These are phyloP conservation scores for Oldenlandia corymbosa DNA, from an alignment of 257 asterid genomes.

Conservation along the genomic window DNA sequence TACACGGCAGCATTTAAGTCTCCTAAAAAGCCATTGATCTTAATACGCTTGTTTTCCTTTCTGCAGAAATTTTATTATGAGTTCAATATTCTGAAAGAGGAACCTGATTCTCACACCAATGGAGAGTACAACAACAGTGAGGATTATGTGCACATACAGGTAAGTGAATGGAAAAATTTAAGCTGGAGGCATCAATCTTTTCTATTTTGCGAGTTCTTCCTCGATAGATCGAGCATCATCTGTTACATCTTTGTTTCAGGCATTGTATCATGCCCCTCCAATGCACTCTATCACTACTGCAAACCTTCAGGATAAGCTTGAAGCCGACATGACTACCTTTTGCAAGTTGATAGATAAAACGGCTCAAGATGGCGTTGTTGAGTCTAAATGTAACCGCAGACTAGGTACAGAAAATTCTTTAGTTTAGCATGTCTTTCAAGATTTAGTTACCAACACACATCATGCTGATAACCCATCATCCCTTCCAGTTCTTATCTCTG, in stretches of 20 bases:
- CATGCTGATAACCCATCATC: constrained; percentile 9
- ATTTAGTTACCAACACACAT: constrained; percentile 4
- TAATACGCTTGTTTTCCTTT: constrained; percentile 3
- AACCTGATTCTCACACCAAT: constrained; percentile 33
- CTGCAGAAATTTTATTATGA: constrained; percentile 53
- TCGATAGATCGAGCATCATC: background rate
- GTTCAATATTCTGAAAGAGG: constrained; percentile 81
- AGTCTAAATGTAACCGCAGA: constrained; percentile 65
- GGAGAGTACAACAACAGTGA: constrained; percentile 22
- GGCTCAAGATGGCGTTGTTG: constrained; percentile 77
- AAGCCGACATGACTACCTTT: constrained; percentile 49
- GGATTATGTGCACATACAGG: constrained; percentile 83
- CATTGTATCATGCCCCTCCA: constrained; percentile 83
- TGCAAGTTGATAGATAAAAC: constrained; percentile 80
- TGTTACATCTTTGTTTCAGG: constrained; percentile 39
- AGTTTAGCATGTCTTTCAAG: background rate
- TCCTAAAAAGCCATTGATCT: background rate
- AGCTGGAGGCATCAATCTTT: no score
- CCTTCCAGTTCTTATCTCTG: constrained; percentile 6
- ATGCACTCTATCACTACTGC: constrained; percentile 57
- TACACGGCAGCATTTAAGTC: background rate
- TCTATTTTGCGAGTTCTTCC: no score
- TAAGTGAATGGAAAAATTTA: constrained; percentile 13
- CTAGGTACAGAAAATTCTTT: constrained; percentile 55
- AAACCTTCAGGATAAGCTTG: constrained; percentile 74